A percentile compares a stretch with the other conserved stretches of the same genome.
phyloP scores from a whole-genome alignment of 1,284 basidiomycete species.

The Gymnopus androsaceus region DNA sequence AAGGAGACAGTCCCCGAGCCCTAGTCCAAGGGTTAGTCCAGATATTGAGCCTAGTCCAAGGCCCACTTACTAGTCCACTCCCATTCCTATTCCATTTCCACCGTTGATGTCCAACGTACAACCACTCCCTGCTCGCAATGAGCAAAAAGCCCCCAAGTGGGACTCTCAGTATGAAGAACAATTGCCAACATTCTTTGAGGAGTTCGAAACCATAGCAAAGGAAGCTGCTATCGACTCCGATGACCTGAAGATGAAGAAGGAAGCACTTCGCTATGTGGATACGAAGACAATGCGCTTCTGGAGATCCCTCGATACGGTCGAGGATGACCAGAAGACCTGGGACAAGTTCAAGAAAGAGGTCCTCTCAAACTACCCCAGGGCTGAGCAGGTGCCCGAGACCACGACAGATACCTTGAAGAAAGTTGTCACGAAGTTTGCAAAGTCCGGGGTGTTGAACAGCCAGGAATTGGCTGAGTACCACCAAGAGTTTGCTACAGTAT shows the following conservation, averaged over 20 bases:
- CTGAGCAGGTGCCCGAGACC: neutral
- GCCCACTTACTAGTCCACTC: no score
- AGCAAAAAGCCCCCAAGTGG: neutral
- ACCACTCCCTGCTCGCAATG: neutral
- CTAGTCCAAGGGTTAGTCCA: no score
- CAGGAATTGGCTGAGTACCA: neutral
- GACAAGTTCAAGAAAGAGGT: slow-evolving; percentile 2
- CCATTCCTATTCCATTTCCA: no score
- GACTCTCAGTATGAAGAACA: neutral
- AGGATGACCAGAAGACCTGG: neutral
- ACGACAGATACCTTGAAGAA: neutral
- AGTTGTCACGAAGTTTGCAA: neutral
- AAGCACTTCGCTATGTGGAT: neutral
- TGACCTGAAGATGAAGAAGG: neutral
- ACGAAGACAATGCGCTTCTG: neutral
- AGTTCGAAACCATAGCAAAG: neutral
- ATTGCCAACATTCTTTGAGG: slow-evolving; percentile 1
- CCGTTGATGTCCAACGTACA: neutral
- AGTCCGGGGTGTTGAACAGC: neutral
- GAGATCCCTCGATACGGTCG: neutral
- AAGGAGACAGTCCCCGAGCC: no score
- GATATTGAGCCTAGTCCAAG: no score
- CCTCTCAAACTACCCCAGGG: neutral
- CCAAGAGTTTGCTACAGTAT: neutral
- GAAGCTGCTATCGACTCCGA: neutral